Evolutionary conservation across 345 rosid genomes (phyloP), one percentile per base, ranked within the genome.

Genomic region (Melaleuca quinquenervia): DNA sequence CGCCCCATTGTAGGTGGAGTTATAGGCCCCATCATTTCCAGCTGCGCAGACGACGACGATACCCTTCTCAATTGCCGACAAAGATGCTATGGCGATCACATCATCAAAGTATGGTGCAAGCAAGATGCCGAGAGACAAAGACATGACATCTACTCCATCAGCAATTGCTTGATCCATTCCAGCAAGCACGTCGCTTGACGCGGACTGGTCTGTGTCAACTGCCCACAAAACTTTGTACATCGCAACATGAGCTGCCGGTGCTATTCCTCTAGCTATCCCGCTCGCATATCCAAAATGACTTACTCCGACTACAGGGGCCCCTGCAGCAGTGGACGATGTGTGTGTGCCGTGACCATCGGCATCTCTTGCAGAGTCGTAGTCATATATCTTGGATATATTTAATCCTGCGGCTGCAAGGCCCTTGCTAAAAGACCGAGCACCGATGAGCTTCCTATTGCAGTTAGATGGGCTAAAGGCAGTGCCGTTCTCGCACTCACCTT

Each of bases 91-190:
- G 83, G 95, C 95, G 10, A 95, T 91, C 14, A 84, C 87, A 80
- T 90, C 91, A 21, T 82, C 49, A 83, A 84, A 90, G 85, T 89
- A 90, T 3, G 90, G 90, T 27, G 88, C 50, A 18, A 20, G 87
- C 12, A 27, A 27, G 50, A 95, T 85, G 21, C 95, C 96, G 0
- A 95, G 82, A 14, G 96, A 95, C 21, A 95, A 7, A 11, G 96
- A 94, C 88, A 94, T 85, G 62, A 95, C 85, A 78, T 94, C 93
- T 11, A 94, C 94, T 52, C 96, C 93, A 84, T 95, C 96, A 49
- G 90, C 91, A 76, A 93, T 92, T 15, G 96, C 96, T 84, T 92
- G 94, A 86, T 95, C 98, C 88, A 94, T 92, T 21, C 92, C 94
- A 12, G 95, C 95, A 13, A 95, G 91, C 22, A 94, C 93, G 74